These are phyloP conservation scores for Candida krabiensis DNA, from an alignment of 805 yeast genomes.

Conservation along the genomic window DNA sequence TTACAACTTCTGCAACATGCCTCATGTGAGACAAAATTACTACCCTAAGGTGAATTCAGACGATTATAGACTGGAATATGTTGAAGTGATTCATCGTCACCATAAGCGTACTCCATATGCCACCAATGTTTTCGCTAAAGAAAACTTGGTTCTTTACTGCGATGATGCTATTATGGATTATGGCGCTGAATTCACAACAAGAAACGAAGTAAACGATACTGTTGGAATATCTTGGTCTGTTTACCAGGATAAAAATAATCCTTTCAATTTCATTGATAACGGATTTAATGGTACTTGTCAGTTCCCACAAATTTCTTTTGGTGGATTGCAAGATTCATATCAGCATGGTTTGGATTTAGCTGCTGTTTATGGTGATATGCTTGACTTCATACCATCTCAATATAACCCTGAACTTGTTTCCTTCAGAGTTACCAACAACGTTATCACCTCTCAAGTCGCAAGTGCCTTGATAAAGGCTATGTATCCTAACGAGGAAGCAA, in stretches of 20 bases:
- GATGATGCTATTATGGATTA: constrained; percentile 30
- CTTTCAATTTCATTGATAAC: constrained; percentile 22
- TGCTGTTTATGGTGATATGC: constrained; percentile 35
- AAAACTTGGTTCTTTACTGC: constrained; percentile 28
- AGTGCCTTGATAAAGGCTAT: constrained; percentile 37
- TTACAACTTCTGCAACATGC: constrained; percentile 47
- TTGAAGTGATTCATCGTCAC: constrained; percentile 44
- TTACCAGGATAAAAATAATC: constrained; percentile 31
- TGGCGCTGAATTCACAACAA: constrained; percentile 21
- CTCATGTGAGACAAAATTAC: constrained; percentile 38
- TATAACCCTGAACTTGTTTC: constrained; percentile 32
- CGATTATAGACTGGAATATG: constrained; percentile 33
- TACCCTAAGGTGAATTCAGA: constrained; percentile 22
- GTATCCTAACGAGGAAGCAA: constrained; percentile 32
- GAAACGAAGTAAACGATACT: constrained; percentile 8
- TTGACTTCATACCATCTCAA: constrained; percentile 35
- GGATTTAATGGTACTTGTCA: constrained; percentile 36
- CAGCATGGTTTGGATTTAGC: constrained; percentile 40
- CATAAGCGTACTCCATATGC: constrained; percentile 44
- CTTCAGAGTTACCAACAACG: constrained; percentile 39
- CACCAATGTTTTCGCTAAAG: constrained; percentile 35
- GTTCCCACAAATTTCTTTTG: constrained; percentile 40
- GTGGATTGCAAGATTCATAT: constrained; percentile 39
- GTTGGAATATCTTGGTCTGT: constrained; percentile 21
- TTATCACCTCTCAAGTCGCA: constrained; percentile 42